Evolutionary conservation across 441 rosid species (phyloP), one percentile per base, ranked within the genome.

Genomic region (Croton laevigatus): DNA sequence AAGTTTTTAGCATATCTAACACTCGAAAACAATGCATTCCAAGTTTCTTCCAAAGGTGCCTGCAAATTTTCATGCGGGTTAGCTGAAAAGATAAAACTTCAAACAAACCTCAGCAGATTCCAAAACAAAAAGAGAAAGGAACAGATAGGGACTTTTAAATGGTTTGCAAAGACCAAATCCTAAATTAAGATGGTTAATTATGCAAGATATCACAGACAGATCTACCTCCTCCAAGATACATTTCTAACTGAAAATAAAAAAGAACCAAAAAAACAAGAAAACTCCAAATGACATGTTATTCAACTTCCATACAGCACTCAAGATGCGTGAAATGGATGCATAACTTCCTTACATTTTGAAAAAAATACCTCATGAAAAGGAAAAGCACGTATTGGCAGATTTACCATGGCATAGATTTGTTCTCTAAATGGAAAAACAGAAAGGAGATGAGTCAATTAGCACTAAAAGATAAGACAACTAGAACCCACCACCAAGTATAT

Each of bases 41-140:
- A 94, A 55, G 88, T 90, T 73, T 91, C 93, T 83, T 94, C 98
- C 75, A 94, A 66, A 49, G 83, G 92, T n/a, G 97, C 72, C 98
- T 94, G 88, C 62, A 74, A 70, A 8, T 37, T 70, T 16, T 42
- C 55, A 64, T 20, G 17, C n/a, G 9, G 16, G 59, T 44, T 16
- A 63, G 45, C n/a, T 44, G 27, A 51, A 46, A 16, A 63, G 27
- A 17, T 38, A 69, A 67, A 69, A 52, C 22, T 20, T 67, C 38
- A 8, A 55, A 23, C 1, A 51, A 4, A 48, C 55, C 17, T 27
- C 17, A 46, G 17, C 23, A 57, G 27, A 44, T 7, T 62, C 32
- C 17, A 9, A 16, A 37, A 27, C 38, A 37, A 10, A 51, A 27
- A 20, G 36, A 9, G 23, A 40, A 22, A 17, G 40, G 1, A 16